Conservation (phyloP, 441 rosid genomes). For the Rhodomyrtus psidioides region DNA sequence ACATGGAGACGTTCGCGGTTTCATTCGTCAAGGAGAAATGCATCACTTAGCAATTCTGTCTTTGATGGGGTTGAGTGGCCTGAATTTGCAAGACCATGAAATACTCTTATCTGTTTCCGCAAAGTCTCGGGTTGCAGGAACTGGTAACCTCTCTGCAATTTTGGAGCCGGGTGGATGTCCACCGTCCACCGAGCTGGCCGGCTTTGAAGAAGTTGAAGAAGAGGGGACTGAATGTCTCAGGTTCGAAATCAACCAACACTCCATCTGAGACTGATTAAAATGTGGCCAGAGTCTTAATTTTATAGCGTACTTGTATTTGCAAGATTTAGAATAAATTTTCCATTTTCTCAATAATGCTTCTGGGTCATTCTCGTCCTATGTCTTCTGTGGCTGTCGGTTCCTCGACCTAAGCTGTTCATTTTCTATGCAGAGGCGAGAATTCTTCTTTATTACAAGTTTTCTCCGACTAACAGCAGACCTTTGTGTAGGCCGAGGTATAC, state of each 20-base stretch:
- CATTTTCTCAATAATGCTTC: constrained; percentile 5
- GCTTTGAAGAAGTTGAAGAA: constrained; percentile 11
- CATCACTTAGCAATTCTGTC: constrained; percentile 1
- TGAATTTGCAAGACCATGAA: neutral
- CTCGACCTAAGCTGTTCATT: constrained; percentile 24
- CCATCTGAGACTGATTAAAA: constrained; percentile 21
- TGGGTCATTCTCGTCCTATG: neutral
- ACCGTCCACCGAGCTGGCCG: neutral
- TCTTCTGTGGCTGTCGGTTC: neutral
- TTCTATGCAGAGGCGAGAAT: constrained; percentile 50
- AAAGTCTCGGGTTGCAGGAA: constrained; percentile 11
- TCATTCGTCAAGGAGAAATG: neutral
- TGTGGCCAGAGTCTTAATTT: constrained; percentile 9
- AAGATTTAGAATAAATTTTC: constrained; percentile 1
- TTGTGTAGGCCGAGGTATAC: constrained; percentile 61
- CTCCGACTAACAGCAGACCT: constrained; percentile 41
- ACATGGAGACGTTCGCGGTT: neutral
- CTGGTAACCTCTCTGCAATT: constrained; percentile 9
- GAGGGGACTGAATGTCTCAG: constrained; percentile 20
- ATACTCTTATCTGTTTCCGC: neutral
- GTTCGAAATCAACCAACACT: constrained; percentile 32
- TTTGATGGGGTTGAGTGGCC: neutral
- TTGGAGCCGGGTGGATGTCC: constrained; percentile 14
- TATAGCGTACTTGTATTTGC: constrained; percentile 17
- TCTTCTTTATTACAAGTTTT: constrained; percentile 15